Evolutionary conservation across 257 asterid genomes (phyloP).

Genomic region (Gentiana macrophylla): DNA sequence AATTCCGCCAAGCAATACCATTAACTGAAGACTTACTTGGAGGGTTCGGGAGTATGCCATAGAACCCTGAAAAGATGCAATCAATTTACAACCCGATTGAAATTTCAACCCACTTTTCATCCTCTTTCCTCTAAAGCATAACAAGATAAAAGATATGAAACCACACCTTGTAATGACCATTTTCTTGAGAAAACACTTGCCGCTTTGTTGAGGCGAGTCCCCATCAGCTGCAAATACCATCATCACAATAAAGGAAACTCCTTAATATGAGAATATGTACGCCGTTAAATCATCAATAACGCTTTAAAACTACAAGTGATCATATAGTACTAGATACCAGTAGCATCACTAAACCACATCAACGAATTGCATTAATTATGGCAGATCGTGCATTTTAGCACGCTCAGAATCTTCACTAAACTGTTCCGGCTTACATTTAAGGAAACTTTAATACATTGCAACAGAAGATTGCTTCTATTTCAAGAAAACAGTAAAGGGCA

Average conservation of each 20-base stretch:
- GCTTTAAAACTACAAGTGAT: not conserved
- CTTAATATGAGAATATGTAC: conserved; percentile 13
- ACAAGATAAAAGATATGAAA: conserved; percentile 20
- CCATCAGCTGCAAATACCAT: conserved; percentile 76
- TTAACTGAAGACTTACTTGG: conserved; percentile 44
- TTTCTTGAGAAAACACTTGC: conserved; percentile 42
- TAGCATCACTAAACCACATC: no score
- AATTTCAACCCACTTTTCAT: not conserved
- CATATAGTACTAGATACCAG: not conserved
- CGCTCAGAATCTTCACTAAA: no score
- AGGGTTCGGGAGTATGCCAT: conserved; percentile 81
- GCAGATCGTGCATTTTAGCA: no score
- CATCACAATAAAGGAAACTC: conserved; percentile 27
- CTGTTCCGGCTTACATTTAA: not conserved
- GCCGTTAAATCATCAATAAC: not conserved
- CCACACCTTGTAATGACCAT: conserved; percentile 84
- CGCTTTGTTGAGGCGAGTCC: conserved; percentile 90
- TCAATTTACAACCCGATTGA: conserved; percentile 12
- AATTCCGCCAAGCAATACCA: conserved; percentile 2
- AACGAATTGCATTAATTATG: no score
- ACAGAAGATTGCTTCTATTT: no score
- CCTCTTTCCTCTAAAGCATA: conserved; percentile 2
- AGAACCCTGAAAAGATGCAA: conserved; percentile 40
- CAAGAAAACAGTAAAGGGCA: not conserved
- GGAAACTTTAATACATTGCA: not conserved